Base-by-base conservation (phyloP, 164 flowering plant genomes). In the grape (Vitis vinifera) region DNA sequence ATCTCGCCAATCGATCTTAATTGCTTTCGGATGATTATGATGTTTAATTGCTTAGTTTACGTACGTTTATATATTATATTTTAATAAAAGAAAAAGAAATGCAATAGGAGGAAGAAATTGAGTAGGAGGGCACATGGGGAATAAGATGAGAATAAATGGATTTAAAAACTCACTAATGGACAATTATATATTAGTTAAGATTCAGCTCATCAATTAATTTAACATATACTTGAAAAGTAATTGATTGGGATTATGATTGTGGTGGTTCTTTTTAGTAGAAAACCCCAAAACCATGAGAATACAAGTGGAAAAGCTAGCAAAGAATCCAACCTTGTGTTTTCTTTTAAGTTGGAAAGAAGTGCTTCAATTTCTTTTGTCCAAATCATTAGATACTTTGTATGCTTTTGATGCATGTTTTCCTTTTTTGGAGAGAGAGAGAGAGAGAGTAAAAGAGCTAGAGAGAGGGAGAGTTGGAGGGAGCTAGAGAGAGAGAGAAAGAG, bases 381-480 rank as follows among this genome's bases (percentile, higher is more conserved):
- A 59, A 70, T 57, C 53, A 69, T 67, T 14, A 72, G 72, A 73
- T 69, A 65, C 66, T 67, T 75, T 75, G 67, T 73, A 73, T 77
- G 77, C 81, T 78, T 76, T 81, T 81, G 69, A 78, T 75, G 84
- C 75, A 75, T 52, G 63, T 67, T 19, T 31, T 14, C 63, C 17
- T 58, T 19, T 55, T 31, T 4, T 15, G 1, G 23, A 3, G 27
- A 23, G 27, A 23, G 27, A 23, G 27, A 23, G 27, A 23, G 27
- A 23, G 27, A 23, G 27, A 23, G 27, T 23, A 23, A 23, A 23
- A 23, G 23, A 23, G 23, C 30, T 50, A 6, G 60, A 52, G 53
- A 23, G 13, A 62, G 66, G 30, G 55, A 69, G 59, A 31, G 9
- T 51, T 12, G 47, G 48, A 37, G 47, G n/a, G n/a, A n/a, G n/a